Evolutionary conservation across 495 filamentous ascomycete species (phyloP), one percentile per base, ranked within the genome.

Genomic region (Talaromyces trachyspermus): DNA sequence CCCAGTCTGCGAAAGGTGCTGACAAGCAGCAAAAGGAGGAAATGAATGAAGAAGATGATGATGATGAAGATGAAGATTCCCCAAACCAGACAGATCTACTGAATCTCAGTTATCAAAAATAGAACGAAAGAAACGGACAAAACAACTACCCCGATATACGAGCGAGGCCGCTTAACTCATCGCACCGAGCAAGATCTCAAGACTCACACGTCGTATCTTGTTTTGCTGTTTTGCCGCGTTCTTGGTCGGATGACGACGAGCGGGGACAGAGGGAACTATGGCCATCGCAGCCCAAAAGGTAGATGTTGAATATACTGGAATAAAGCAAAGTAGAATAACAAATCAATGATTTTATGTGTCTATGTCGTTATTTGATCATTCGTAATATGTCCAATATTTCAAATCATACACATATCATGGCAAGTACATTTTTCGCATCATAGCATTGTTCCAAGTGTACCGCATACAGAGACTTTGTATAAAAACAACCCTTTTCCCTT

Each of bases 161-260:
- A 70, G 49, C 80, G 87, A 32, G 92, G 92, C 4, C 78, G 80
- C 15, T 53, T 96, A 46, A 72, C 85, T 8, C 86, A 89, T 50
- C 78, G 89, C 19, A 77, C 82, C 4, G 92, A 97, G 66, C 72
- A 81, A 1, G 90, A 99, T 66, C 63, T 96, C 24, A 95, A 95
- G 75, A 89, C 81, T 8, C 92, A 99, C 64, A 99, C 92, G 0
- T 88, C 83, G 10, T 99, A 97, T 63, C 74, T 99, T 12, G 85
- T 94, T 5, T 99, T 75, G 92, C 94, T 1, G 68, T 92, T 4
- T 65, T 99, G 44, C 94, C 94, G 10, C 70, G 79, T 41, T 83
- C 84, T 43, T 97, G 92, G 94, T 80, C 68, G 0, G 83, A 79
- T 40, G 86, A 84, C 52, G 85, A 95, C 55, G 92, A 99, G 65